These are phyloP conservation scores for Alternaria alternata DNA, from an alignment of 2,329 filamentous ascomycete species.

Conservation along the genomic window DNA sequence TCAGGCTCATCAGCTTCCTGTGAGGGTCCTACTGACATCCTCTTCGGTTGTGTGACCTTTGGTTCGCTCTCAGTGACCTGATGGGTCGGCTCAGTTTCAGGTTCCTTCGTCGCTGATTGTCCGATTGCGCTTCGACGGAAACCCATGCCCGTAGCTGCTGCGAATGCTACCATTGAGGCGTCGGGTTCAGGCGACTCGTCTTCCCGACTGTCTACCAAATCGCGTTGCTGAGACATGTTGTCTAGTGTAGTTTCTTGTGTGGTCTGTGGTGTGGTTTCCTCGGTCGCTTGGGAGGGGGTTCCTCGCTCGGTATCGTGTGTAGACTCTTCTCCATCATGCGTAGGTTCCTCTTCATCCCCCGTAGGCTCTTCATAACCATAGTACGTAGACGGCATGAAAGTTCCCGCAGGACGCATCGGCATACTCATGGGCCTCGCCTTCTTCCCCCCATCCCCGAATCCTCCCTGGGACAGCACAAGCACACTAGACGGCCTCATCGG, in stretches of 20 bases:
- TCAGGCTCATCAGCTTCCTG: background rate
- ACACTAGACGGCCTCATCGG: constrained; percentile 41
- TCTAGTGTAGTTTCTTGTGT: constrained; percentile 15
- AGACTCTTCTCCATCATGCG: constrained; percentile 4
- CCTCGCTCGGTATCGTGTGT: background rate
- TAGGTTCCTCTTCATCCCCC: no score
- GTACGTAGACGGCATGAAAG: constrained; percentile 28
- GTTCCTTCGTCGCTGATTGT: constrained; percentile 10
- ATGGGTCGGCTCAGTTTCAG: background rate
- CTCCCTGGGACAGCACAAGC: constrained; percentile 37
- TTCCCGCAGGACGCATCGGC: constrained; percentile 33
- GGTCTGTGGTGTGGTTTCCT: background rate
- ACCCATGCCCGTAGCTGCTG: constrained; percentile 43
- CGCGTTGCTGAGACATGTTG: constrained; percentile 15
- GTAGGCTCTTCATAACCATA: background rate
- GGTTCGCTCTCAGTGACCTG: no score
- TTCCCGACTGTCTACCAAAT: background rate
- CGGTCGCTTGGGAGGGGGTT: background rate
- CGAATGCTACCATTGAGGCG: constrained; percentile 44
- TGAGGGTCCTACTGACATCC: no score
- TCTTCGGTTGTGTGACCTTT: no score
- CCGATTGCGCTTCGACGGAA: constrained; percentile 34
- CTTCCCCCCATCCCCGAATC: constrained; percentile 26
- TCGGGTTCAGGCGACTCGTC: constrained; percentile 25
- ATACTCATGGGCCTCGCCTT: constrained; percentile 43